phyloP scores from a whole-genome alignment of 495 filamentous ascomycete genomes.

The Penicillium pulvis region DNA sequence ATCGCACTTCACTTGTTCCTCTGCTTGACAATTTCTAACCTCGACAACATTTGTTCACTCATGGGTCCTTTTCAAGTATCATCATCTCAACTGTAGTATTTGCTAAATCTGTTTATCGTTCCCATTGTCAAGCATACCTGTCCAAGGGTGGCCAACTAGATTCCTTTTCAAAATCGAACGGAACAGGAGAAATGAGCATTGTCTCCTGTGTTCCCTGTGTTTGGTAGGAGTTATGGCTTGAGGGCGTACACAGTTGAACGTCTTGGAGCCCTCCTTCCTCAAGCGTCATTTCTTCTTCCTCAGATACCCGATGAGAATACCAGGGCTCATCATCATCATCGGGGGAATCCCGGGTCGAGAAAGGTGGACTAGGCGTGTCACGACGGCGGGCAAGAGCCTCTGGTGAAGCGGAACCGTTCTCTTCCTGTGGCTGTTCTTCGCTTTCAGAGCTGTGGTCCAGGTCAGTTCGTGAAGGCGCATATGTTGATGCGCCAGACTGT shows the following conservation, averaged over 20 bases:
- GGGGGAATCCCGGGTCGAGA: neutral
- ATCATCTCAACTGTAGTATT: neutral
- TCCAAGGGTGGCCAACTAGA: neutral
- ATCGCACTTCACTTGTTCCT: neutral
- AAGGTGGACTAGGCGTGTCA: neutral
- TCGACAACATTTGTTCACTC: too few relatives aligned
- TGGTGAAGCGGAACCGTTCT: neutral
- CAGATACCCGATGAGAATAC: neutral
- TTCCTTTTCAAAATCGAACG: neutral
- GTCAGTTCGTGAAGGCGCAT: neutral
- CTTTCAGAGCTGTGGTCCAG: neutral
- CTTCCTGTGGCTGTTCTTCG: neutral
- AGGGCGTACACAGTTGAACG: neutral
- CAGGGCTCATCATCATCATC: neutral
- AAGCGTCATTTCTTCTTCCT: neutral
- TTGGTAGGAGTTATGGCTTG: neutral
- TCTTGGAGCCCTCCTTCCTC: neutral
- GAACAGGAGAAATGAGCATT: neutral
- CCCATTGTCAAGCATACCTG: neutral
- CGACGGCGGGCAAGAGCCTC: neutral
- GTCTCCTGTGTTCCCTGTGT: neutral
- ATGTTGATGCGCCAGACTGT: neutral
- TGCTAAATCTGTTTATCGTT: neutral
- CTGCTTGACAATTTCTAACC: neutral
- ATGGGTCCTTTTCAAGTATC: neutral